Conservation (phyloP, 257 asterid genomes). For the Petunia axillaris region DNA sequence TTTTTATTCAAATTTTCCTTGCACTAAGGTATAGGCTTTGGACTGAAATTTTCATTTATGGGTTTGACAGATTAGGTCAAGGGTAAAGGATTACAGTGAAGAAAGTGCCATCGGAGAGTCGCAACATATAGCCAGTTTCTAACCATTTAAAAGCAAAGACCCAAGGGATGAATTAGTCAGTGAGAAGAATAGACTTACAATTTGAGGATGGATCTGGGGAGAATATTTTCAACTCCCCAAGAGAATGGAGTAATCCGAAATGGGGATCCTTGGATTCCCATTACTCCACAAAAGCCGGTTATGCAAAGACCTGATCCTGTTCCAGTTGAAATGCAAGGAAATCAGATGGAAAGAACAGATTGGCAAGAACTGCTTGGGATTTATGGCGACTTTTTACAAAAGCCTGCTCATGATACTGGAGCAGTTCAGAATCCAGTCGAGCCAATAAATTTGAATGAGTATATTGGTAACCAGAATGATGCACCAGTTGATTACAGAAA, state of each 20-base stretch:
- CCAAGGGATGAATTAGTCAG: constrained; percentile 5
- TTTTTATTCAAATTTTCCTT: constrained; percentile 32
- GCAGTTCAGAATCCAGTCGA: constrained; percentile 18
- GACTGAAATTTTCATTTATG: constrained; percentile 18
- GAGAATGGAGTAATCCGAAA: constrained; percentile 42
- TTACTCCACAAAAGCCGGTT: constrained; percentile 48
- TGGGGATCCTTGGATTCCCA: constrained; percentile 54
- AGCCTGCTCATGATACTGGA: not conserved
- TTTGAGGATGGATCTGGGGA: constrained; percentile 60
- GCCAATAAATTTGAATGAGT: constrained; percentile 22
- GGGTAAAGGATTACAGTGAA: not conserved
- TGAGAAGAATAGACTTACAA: constrained; percentile 15
- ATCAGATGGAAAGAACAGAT: constrained; percentile 21
- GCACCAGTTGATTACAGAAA: too few species aligned
- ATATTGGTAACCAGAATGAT: too few species aligned
- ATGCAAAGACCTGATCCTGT: constrained; percentile 22
- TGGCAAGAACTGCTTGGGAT: constrained; percentile 36
- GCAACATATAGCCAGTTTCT: not conserved
- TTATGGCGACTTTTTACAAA: constrained; percentile 30
- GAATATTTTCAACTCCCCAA: constrained; percentile 45
- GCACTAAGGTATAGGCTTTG: constrained; percentile 25
- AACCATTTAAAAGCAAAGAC: constrained; percentile 6
- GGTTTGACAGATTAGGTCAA: not conserved
- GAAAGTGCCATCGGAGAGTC: not conserved
- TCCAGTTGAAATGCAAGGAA: constrained; percentile 31